Conservation (phyloP, 148 eudicot species). For the Silene latifolia region DNA sequence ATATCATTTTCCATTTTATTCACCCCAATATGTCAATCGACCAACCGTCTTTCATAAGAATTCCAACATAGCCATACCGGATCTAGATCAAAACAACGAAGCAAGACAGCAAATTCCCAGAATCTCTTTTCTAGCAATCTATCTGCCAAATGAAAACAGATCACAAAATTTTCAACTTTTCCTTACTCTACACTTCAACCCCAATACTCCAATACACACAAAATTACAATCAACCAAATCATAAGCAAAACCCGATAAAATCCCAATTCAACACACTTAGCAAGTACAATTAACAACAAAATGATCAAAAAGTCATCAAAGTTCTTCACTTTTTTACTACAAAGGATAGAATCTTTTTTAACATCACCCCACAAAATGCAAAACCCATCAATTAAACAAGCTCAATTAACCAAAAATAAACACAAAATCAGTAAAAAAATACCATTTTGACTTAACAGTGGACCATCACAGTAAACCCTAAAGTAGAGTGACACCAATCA, state of each 20-base stretch:
- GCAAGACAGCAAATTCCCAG: neutral
- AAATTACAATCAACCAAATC: conserved; percentile 8
- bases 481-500: conserved; percentile 16
- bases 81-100: conserved; percentile 18
- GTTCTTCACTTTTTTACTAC: conserved; percentile 3
- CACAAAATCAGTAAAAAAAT: neutral
- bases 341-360: conserved; percentile 11
- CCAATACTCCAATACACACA: neutral
- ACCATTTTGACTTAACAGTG: conserved; percentile 24
- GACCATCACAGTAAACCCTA: conserved; percentile 21
- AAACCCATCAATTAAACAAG: conserved; percentile 15
- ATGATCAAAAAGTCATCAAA: conserved; percentile 15
- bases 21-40: conserved; percentile 8
- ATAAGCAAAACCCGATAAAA: neutral
- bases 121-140: conserved; percentile 1
- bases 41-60: conserved; percentile 17
- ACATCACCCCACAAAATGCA: conserved; percentile 10
- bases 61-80: conserved; percentile 11
- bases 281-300: neutral
- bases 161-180: conserved; percentile 1
- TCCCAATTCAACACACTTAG: conserved; percentile 2
- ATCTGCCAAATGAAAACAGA: conserved; percentile 5
- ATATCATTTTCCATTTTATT: conserved; percentile 30
- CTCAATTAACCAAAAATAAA: conserved; percentile 11
- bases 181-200: conserved; percentile 16